Conservation (phyloP, 225 moss, liverwort and hornwort genomes). For the Pleurozium schreberi region DNA sequence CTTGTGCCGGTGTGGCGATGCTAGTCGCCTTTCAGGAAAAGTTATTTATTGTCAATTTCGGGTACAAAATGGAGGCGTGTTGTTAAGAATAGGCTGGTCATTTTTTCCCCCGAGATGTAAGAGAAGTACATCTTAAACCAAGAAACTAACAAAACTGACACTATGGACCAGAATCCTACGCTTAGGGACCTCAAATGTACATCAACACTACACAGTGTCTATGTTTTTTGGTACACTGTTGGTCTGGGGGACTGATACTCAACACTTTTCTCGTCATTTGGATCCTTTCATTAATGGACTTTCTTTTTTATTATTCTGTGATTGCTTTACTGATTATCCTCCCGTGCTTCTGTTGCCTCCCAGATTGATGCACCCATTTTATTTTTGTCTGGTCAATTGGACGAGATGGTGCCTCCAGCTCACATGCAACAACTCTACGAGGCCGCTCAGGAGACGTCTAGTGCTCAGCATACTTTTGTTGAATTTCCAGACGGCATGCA, state of each 20-base stretch:
- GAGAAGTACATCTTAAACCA: not conserved
- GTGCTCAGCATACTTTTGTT: constrained; percentile 39
- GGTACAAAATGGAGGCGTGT: not conserved
- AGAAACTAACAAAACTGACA: not conserved
- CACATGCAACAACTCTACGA: constrained; percentile 67
- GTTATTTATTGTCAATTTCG: not conserved
- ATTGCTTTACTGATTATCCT: not conserved
- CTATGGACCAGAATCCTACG: too few species aligned
- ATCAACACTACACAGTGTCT: too few species aligned
- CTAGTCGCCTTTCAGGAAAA: constrained; percentile 91
- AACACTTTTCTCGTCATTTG: not conserved
- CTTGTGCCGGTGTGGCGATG: constrained; percentile 65
- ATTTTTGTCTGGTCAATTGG: constrained; percentile 73
- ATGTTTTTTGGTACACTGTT: not conserved
- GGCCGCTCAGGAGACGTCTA: constrained; percentile 32
- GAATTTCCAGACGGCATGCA: constrained; percentile 94
- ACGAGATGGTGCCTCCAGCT: constrained; percentile 92
- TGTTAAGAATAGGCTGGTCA: not conserved
- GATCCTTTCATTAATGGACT: not conserved
- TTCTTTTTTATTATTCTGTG: not conserved
- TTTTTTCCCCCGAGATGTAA: not conserved
- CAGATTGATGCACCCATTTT: constrained; percentile 72
- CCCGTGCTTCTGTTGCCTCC: not conserved
- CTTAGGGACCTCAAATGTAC: not conserved
- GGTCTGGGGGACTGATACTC: too few species aligned